Evolutionary conservation across 768 basidiomycete species (phyloP), one percentile per base, ranked within the genome.

Genomic region (Asterophora parasitica): DNA sequence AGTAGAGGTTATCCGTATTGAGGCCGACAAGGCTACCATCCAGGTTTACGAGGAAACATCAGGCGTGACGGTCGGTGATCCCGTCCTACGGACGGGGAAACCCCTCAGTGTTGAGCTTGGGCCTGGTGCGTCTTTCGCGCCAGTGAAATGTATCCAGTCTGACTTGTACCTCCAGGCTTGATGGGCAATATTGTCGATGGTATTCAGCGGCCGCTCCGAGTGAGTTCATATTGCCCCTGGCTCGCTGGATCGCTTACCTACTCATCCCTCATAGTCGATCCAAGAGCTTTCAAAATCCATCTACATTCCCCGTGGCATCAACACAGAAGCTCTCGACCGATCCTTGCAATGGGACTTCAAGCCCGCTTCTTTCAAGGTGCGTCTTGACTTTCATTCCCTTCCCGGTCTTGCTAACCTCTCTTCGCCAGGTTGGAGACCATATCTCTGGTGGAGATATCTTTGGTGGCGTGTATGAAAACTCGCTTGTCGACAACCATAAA

Each of bases 181-280:
- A 98, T 99, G 96, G 85, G 84, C n/a, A 98, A 99, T 66, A 99
- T 99, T 60, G 92, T 95, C 58, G 94, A 97, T 70, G 93, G 94
- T 59, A 94, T 95, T 62, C 93, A 96, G 66, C 82, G 93, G 61
- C 93, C 93, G 49, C 73, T 92, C 32, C 80, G 90, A 59, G 90
- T 92, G 63, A 54, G 88, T 35, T 44, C 42, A 31, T 50, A 28
- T 37, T 42, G 36, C 33, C 36, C 36, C 16, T 50, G 20, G 15
- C 19, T 31, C 28, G 23, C n/a, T 16, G 46, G 20, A n/a, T 37
- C 41, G 27, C 44, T 23, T 23, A 23, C 44, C 37, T 17, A 45
- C 55, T 40, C 48, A 51, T 46, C 46, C 46, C 43, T 36, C 49
- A 32, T 62, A 80, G 85, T 82, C 88, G 30, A 99, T 99, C 57